Percentiles rank a stretch among this genome's conserved stretches.
phyloP scores from a whole-genome alignment of 2,329 filamentous ascomycete species.

The Sarocladiaceae sp. region DNA sequence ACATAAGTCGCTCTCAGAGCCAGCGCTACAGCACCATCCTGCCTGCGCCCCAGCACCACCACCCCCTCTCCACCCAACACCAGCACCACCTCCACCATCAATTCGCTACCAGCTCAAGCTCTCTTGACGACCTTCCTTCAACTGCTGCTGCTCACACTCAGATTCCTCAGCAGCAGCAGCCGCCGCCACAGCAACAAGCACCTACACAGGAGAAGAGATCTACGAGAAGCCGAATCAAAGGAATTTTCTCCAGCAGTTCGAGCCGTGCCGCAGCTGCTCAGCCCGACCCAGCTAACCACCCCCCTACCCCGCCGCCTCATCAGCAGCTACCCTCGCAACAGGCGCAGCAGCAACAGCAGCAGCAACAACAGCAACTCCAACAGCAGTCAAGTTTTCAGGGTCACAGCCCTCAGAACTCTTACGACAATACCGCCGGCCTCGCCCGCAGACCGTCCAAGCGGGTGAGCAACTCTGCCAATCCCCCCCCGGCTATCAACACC shows the following conservation, averaged over 20 bases:
- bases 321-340: conserved; percentile 22
- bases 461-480: conserved; percentile 40
- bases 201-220: conserved; percentile 38
- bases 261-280: conserved; percentile 23
- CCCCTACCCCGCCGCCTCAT: conserved; percentile 10
- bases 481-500: conserved; percentile 21
- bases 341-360: conserved; percentile 21
- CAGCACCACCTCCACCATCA: conserved; percentile 4
- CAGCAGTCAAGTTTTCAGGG: conserved; percentile 18
- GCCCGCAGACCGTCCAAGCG: conserved; percentile 52
- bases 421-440: conserved; percentile 44
- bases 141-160: conserved; percentile 14
- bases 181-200: conserved; percentile 19
- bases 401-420: conserved; percentile 26
- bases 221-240: conserved; percentile 48
- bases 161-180: conserved; percentile 12
- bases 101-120: conserved; percentile 24
- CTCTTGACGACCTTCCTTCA: conserved; percentile 35
- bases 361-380: conserved; percentile 23
- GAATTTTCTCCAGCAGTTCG: conserved; percentile 39
- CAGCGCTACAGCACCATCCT: conserved; percentile 35
- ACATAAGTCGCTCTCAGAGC: conserved; percentile 46
- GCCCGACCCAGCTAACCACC: conserved; percentile 18
- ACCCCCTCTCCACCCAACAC: conserved; percentile 26
- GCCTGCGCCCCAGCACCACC: conserved; percentile 17